Conservation (phyloP, 1,284 basidiomycete species). For the Ceratobasidium sp. region DNA sequence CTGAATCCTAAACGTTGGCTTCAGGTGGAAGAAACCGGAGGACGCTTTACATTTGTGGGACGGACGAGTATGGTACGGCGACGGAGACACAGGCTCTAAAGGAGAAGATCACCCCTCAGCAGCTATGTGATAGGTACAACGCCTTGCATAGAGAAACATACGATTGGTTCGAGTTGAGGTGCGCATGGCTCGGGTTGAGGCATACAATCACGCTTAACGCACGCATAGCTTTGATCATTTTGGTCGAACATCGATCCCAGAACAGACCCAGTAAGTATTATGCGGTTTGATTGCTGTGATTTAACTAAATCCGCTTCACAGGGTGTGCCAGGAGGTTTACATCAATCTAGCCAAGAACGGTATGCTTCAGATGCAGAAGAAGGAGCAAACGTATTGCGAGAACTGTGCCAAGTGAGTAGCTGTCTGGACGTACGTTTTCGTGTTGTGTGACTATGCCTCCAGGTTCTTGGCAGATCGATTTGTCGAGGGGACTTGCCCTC, state of each 20-base stretch:
- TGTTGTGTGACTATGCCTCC: conserved; percentile 17
- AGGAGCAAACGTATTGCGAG: conserved; percentile 93
- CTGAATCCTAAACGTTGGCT: background rate
- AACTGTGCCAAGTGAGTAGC: conserved; percentile 76
- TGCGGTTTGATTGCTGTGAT: background rate
- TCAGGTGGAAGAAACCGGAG: conserved; percentile 76
- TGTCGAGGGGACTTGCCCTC: conserved; percentile 92
- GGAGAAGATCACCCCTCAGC: conserved; percentile 85
- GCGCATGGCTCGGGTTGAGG: conserved; percentile 45
- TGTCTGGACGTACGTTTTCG: background rate
- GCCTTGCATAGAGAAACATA: conserved; percentile 91
- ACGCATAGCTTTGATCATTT: conserved; percentile 91
- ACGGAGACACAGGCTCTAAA: conserved; percentile 98
- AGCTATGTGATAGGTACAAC: conserved; percentile 95
- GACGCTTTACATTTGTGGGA: conserved; percentile 91
- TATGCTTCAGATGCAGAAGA: conserved; percentile 79
- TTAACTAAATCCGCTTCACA: too few relatives aligned
- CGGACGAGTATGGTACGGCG: conserved; percentile 98
- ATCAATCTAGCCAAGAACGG: conserved; percentile 79
- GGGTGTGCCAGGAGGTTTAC: conserved; percentile 90
- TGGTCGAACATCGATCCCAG: conserved; percentile 90
- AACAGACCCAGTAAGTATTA: conserved; percentile 81
- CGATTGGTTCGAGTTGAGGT: conserved; percentile 92
- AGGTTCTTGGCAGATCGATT: conserved; percentile 95
- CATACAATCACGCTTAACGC: background rate